These are phyloP conservation scores for Candida boleticola DNA, from an alignment of 805 yeast species.

Conservation along the genomic window DNA sequence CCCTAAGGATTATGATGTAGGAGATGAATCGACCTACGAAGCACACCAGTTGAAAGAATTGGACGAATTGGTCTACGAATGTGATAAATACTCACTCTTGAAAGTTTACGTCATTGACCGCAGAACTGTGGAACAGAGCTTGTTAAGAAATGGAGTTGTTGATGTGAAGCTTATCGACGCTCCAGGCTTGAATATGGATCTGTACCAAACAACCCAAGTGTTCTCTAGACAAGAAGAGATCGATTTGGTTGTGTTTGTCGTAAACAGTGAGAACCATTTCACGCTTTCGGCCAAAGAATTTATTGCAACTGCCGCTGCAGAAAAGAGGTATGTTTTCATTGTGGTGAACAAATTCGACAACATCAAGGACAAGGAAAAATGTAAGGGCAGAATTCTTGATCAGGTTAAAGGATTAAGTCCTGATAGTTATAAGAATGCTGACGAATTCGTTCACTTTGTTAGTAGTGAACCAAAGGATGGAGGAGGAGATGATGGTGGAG, in stretches of 20 bases:
- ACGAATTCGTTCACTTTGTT: constrained; percentile 92
- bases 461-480: constrained; percentile 48
- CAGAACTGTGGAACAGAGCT: constrained; percentile 63
- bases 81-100: constrained; percentile 68
- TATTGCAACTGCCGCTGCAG: constrained; percentile 84
- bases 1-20: constrained; percentile 39
- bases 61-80: constrained; percentile 67
- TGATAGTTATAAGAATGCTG: constrained; percentile 81
- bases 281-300: constrained; percentile 94
- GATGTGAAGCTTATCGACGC: constrained; percentile 94
- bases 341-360: constrained; percentile 92
- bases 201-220: constrained; percentile 90
- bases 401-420: constrained; percentile 88
- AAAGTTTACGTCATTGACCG: constrained; percentile 81
- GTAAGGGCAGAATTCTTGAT: constrained; percentile 72
- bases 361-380: constrained; percentile 76
- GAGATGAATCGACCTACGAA: constrained; percentile 66
- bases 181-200: constrained; percentile 93
- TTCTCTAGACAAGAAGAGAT: constrained; percentile 96
- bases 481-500: constrained; percentile 34
- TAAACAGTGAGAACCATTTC: constrained; percentile 93
- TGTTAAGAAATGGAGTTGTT: constrained; percentile 84
- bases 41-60: constrained; percentile 53
- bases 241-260: constrained; percentile 93
- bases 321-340: constrained; percentile 87